Evolutionary conservation across 2,329 filamentous ascomycete species (phyloP).

Genomic region (Metarhizium sp.): DNA sequence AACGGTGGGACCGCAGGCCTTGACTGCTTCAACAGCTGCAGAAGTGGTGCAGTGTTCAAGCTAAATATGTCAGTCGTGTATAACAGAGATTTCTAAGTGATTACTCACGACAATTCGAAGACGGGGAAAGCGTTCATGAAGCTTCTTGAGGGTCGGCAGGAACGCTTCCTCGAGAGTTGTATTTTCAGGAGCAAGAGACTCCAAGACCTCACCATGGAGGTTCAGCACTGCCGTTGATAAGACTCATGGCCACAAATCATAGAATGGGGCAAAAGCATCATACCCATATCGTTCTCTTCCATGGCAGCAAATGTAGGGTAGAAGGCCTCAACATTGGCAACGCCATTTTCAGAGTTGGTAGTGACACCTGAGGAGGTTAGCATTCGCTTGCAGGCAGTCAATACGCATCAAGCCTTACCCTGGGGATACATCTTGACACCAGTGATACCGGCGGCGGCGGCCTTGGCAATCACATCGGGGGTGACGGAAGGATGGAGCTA

Average conservation of each 20-base stretch:
- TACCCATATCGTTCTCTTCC: slow-evolving; percentile 62
- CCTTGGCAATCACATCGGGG: slow-evolving; percentile 61
- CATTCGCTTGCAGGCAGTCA: not conserved
- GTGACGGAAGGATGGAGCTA: slow-evolving; percentile 52
- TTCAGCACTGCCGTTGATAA: slow-evolving; percentile 57
- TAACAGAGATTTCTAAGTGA: not conserved
- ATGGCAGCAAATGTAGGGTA: slow-evolving; percentile 81
- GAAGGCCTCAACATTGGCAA: slow-evolving; percentile 56
- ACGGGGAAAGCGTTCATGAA: slow-evolving; percentile 67
- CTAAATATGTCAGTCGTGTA: not conserved
- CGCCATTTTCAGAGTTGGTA: slow-evolving; percentile 59
- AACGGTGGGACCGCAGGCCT: slow-evolving; percentile 67
- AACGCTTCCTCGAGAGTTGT: slow-evolving; percentile 48
- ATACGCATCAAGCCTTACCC: slow-evolving; percentile 5
- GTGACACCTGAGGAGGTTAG: slow-evolving; percentile 37
- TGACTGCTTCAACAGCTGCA: slow-evolving; percentile 70
- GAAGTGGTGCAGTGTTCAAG: slow-evolving; percentile 84
- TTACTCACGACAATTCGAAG: slow-evolving; percentile 42
- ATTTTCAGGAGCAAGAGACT: slow-evolving; percentile 35
- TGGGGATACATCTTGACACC: slow-evolving; percentile 65
- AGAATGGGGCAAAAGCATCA: not conserved
- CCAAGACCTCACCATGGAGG: slow-evolving; percentile 78
- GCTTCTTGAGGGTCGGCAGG: slow-evolving; percentile 64
- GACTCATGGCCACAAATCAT: not conserved
- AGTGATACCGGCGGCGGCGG: slow-evolving; percentile 59